Base-by-base conservation (phyloP, 768 basidiomycete genomes). In the Nidularia sp. region DNA sequence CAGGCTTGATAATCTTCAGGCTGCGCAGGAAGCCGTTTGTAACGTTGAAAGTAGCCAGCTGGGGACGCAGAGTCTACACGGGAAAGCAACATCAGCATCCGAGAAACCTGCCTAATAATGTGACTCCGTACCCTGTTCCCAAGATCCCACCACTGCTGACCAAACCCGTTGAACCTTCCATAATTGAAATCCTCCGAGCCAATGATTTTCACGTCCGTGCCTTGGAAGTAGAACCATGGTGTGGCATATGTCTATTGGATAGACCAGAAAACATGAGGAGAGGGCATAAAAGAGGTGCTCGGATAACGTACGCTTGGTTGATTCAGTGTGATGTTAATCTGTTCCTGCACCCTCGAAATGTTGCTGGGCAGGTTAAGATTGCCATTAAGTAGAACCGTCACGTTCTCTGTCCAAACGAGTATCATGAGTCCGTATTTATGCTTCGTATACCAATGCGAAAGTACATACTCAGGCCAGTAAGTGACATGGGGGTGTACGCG, bases 111-210 rank as follows among this genome's bases (percentile, higher is more conserved):
- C 18, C 13, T 45, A 10, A 6, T 35, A 33, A 32, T 48, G 13
- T 18, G 35, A n/a, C 10, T 9, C 59, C 70, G 49, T 49, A 76
- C 75, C 35, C 66, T 60, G 51, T 72, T 75, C 18, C 73, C 73
- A 48, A 70, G 63, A 51, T 77, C 68, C 76, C 77, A 78, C 76
- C 76, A 78, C 53, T 75, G 72, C 54, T 78, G 71, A n/a, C 78
- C 76, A 52, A 72, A 73, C 31, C 76, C 72, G 45, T 78, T 64
- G 62, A 77, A 73, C 50, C 68, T 62, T 1, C 76, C 76, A 58
- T 70, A 72, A 33, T 72, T 59, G 32, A 65, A 64, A 46, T 74
- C 66, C 42, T 67, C 62, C 2, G 70, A 71, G 8, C 76, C 77
- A 29, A 72, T 66, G 50, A 74, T 69, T 25, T 65, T 57, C 34